Evolutionary conservation across 2,329 filamentous ascomycete genomes (phyloP), one percentile per base, ranked within the genome.

Genomic region (Trichophyton schoenleinii): DNA sequence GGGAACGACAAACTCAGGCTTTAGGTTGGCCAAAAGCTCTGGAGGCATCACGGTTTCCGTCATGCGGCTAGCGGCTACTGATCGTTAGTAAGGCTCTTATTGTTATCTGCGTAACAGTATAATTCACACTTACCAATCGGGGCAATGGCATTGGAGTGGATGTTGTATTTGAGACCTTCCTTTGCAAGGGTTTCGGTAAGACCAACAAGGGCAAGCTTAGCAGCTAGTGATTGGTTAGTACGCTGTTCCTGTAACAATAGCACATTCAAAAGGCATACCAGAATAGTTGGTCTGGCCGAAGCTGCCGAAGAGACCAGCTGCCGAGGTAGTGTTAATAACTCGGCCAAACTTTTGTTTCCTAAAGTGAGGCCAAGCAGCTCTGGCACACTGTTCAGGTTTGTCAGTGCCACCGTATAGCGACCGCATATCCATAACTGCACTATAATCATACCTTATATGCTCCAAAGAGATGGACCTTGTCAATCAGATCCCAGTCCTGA

Each of bases 181-280:
- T 97, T 97, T 63, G 94, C 94, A 65, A 99, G 82, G 3, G 94
- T 96, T 81, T 99, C 92, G 44, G 91, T 96, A 80, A 97, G 97
- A 67, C 92, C 94, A 64, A 99, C 91, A 79, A 95, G 86, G 66
- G 89, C 88, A 66, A 97, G 82, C 81, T 97, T 99, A 71, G 94
- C 94, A 64, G 94, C 91, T 80, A 62, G 25, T 7, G 3, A 3
- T 13, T 31, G 22, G 28, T 53, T 3, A 70, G 59, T 69, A 61
- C 74, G 74, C 25, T 60, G 36, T 20, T 20, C 22, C 55, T 3
- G 34, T 13, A 13, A 31, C 3, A 28, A 31, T 15, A 31, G 15
- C 25, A 53, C 2, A 3, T 28, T 34, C 18, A 9, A 15, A 60
- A 31, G 48, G 64, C 78, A 64, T 75, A 85, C 81, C 81, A 60